Base-by-base conservation (phyloP, 768 basidiomycete genomes). In the Hypholoma sublateritium region DNA sequence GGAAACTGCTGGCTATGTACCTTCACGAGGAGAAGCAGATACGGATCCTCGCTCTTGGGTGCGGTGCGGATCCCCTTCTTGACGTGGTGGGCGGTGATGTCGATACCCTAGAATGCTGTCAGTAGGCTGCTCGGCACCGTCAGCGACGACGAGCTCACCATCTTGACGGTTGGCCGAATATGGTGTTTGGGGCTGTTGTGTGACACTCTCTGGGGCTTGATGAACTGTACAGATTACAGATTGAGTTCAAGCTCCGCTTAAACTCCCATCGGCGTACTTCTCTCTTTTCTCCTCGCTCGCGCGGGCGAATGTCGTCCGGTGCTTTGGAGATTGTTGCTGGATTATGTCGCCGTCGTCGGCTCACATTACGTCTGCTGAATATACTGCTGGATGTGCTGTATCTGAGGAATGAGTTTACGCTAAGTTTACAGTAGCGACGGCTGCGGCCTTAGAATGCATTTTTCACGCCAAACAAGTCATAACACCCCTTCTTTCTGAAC, bases 1-100 rank as follows among this genome's bases (percentile, higher is more conserved):
- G 21, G 24, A 57, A 56, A 39, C n/a, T 36, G 19, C 21, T 21
- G 57, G 14, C 50, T 68, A 45, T 28, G 59, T 70, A 95, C 95
- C 87, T 98, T 98, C 77, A 98, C 97, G 61, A 99, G 88, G 69
- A 98, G 85, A 68, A 97, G 87, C 67, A 99, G 86, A 81, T 99
- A 98, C 16, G 96, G 96, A 77, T 99, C 97, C 90, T 98, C 93
- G 75, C 93, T 96, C 83, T 92, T 93, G 74, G 97, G 97, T 61
- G 93, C 93, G 65, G 91, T 90, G 62, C 97, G 88, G 70, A 85
- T 80, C 66, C 95, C 87, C 85, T 97, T 98, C 88, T 91, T 96
- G 87, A 97, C 95, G 87, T 99, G 96, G 84, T 98, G 96, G 76
- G 82, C 79, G 74, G 83, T 82, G 77, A 98, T 85, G 80, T 97